Evolutionary conservation across 2,329 filamentous ascomycete species (phyloP).

Genomic region (Cladosporium sp.): DNA sequence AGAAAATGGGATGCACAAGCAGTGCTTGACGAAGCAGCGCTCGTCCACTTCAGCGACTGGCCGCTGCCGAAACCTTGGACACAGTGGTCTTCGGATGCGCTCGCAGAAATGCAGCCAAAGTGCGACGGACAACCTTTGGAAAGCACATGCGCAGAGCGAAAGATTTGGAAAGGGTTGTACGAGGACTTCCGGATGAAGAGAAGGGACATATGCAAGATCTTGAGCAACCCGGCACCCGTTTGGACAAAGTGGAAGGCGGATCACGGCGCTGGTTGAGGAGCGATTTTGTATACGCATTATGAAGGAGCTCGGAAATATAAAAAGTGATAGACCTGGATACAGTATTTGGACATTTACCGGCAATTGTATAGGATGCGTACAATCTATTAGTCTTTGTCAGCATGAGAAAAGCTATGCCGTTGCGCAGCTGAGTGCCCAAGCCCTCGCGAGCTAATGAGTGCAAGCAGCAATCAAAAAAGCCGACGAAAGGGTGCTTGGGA

Average conservation of each 20-base stretch:
- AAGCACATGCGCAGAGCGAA: conserved; percentile 37
- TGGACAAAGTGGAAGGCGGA: conserved; percentile 20
- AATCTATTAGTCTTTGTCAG: neutral
- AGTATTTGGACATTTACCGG: neutral
- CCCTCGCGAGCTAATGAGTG: too few relatives aligned
- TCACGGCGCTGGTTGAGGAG: conserved; percentile 10
- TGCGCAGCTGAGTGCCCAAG: too few relatives aligned
- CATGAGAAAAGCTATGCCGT: too few relatives aligned
- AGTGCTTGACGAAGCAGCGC: conserved; percentile 59
- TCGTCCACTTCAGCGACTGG: conserved; percentile 70
- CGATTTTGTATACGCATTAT: too few relatives aligned
- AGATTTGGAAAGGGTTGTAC: conserved; percentile 48
- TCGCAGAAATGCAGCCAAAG: conserved; percentile 48
- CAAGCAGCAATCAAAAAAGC: too few relatives aligned
- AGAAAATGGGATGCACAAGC: conserved; percentile 58
- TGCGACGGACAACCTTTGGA: conserved; percentile 32
- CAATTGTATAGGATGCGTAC: neutral
- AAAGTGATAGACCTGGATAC: neutral
- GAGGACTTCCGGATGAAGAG: conserved; percentile 45
- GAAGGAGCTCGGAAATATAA: neutral
- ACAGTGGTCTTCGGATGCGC: conserved; percentile 44
- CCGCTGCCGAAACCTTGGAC: conserved; percentile 66
- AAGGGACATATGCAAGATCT: conserved; percentile 39
- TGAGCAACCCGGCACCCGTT: conserved; percentile 24
- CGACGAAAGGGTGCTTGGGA: too few relatives aligned